Evolutionary conservation across 192 early-diverging fungal genomes (phyloP), one percentile per base, ranked within the genome.

Genomic region (Backusella morwellensis): DNA sequence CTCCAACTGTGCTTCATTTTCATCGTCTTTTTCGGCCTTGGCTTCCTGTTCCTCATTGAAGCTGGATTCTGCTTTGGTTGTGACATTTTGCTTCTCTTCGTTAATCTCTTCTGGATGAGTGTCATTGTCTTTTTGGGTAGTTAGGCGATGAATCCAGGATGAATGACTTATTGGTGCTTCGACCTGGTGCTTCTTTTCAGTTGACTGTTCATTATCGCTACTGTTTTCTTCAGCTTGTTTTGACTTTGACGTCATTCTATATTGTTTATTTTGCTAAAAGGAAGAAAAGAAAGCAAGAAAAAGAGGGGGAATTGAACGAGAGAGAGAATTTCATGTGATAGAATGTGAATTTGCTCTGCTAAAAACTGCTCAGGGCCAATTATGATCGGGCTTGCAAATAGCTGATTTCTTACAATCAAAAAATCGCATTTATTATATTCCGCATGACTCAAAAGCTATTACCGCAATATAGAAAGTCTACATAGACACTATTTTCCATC

Each of bases 261-360:
- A 12, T 26, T 9, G 9, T 59, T 50, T 50, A 19, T 50, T 23
- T 56, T 56, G n/a, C 19, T 56, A 7, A 38, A 69, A 36, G 21
- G 21, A 26, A 70, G 21, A 38, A 41, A 41, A 38, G 17, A 68
- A n/a, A 6, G 8, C 3, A 21, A 36, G 8, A 69, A 69, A 36
- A 38, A 40, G 6, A 41, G 35, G 44, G 44, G 17, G 44, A 19
- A 50, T 50, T 17, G 17, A 19, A 50, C 21, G 7, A 36, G 36
- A 69, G 12, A 1, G 21, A 1, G n/a, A 69, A 41, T 69, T 69
- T 69, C 68, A 70, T 70, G 68, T 70, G 68, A 70, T 70, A 38
- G 35, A 59, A 26, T 12, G 56, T 50, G 47, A 50, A 50, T 12
- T 56, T n/a, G 47, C 6, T 50, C 47, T 50, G 15, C 19, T 50